phyloP scores from a whole-genome alignment of 1,284 basidiomycete genomes.

The Agroathelia rolfsii region DNA sequence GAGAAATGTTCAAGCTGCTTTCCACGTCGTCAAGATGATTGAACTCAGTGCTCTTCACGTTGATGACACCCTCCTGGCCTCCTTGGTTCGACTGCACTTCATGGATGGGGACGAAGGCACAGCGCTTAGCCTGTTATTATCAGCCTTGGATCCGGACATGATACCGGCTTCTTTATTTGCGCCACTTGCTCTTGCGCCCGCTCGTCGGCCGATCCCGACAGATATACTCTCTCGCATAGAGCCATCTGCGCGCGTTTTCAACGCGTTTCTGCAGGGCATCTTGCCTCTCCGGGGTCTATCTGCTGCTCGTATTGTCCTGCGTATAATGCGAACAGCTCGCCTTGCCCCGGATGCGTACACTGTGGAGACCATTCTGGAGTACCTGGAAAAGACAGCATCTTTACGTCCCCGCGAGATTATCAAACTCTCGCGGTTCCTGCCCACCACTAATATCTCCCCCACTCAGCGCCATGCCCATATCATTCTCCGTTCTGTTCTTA shows the following conservation, averaged over 20 bases:
- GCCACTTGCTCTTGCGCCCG: conserved; percentile 6
- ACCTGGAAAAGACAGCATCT: conserved; percentile 33
- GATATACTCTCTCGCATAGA: too few species aligned
- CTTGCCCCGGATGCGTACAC: conserved; percentile 44
- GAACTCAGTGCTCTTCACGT: conserved; percentile 29
- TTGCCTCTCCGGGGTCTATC: conserved; percentile 37
- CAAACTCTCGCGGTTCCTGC: conserved; percentile 33
- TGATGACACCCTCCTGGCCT: conserved; percentile 35
- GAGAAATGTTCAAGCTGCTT: conserved; percentile 34
- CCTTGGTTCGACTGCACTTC: conserved; percentile 48
- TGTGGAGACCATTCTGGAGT: conserved; percentile 39
- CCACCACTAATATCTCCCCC: conserved; percentile 26
- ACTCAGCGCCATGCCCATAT: conserved; percentile 40
- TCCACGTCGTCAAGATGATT: conserved; percentile 41
- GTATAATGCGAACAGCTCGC: conserved; percentile 40
- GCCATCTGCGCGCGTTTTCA: conserved; percentile 44
- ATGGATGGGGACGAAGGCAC: conserved; percentile 31
- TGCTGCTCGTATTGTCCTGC: conserved; percentile 33
- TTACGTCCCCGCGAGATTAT: conserved; percentile 35
- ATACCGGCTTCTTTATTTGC: conserved; percentile 1
- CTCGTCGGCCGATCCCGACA: too few species aligned
- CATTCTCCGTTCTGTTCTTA: conserved; percentile 38
- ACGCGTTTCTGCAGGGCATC: conserved; percentile 42
- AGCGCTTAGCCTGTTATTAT: conserved; percentile 33
- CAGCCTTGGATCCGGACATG: conserved; percentile 7